Evolutionary conservation across 2,329 filamentous ascomycete species (phyloP), one percentile per base, ranked within the genome.

Genomic region (Lachnellula arida): DNA sequence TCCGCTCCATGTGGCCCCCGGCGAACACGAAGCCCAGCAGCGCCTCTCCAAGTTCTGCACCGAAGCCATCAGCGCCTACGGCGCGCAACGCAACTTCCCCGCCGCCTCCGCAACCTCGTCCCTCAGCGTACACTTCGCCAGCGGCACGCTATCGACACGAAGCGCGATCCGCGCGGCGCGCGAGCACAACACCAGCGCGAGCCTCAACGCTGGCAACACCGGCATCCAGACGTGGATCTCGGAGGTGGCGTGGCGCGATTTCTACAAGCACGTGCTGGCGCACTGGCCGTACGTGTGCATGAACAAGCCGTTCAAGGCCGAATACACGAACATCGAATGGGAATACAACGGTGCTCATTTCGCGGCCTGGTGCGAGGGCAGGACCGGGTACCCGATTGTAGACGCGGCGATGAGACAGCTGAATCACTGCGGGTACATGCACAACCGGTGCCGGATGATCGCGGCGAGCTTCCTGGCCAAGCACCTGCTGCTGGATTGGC

Each of bases 371-470:
- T 82, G 80, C 40, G 73, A 84, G 35, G 91, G 90, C 6, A 78
- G 75, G 35, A 95, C 91, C 0, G 91, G 91, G 0, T 92, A 84
- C 65, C 91, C 91, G 0, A 87, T 96, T 47, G 87, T 95, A 22
- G 90, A 95, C 67, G 91, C 91, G 0, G 89, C 88, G 1, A 94
- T 95, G 89, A 81, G 91, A 8, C 89, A 95, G 71, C 69, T 92
- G 6, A 79, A 78, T 11, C 69, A 81, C 17, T 80, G 80, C 46
- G 87, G 82, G 1, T 94, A 85, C 73, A 91, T 94, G 87, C 90
- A 93, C 70, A 95, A 95, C 69, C 84, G 91, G 9, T 85, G 85
- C 64, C 85, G 91, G 28, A 95, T 95, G 90, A 84, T 92, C 46
- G 86, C 88, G 2, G 88, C 89, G 0, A 92, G 84, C 0, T 95